Percentiles rank a stretch among this genome's conserved stretches.
Evolutionary conservation across 2,329 filamentous ascomycete genomes (phyloP).

Genomic region (Alternaria sp.): DNA sequence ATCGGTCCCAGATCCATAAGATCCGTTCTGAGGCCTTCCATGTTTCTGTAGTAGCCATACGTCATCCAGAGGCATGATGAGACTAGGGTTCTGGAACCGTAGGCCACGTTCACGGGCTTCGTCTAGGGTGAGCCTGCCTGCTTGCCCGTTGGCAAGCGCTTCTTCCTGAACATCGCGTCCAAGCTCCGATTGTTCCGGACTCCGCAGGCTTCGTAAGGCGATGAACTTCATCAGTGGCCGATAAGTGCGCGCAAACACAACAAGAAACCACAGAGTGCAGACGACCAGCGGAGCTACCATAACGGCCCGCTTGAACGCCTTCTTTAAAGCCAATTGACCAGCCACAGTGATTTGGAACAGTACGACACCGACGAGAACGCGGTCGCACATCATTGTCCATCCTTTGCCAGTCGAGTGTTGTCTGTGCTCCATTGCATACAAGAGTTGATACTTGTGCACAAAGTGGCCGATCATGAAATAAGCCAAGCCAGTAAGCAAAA

Average conservation of each 20-base stretch:
- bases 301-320: slow-evolving; percentile 74
- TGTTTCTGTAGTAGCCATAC: slow-evolving; percentile 65
- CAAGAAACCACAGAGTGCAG: slow-evolving; percentile 86
- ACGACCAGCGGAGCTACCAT: slow-evolving; percentile 78
- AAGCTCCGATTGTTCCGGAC: slow-evolving; percentile 61
- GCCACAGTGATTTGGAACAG: slow-evolving; percentile 93
- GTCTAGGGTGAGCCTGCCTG: slow-evolving; percentile 68
- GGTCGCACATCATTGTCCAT: slow-evolving; percentile 96
- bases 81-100: slow-evolving; percentile 77
- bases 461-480: slow-evolving; percentile 87
- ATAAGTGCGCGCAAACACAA: slow-evolving; percentile 80
- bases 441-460: slow-evolving; percentile 94
- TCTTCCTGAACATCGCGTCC: slow-evolving; percentile 55
- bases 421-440: slow-evolving; percentile 98
- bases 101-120: slow-evolving; percentile 73
- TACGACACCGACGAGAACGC: slow-evolving; percentile 82
- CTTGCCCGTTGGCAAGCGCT: slow-evolving; percentile 17
- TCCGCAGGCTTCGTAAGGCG: slow-evolving; percentile 82
- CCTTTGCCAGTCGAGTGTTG: slow-evolving; percentile 92
- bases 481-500: slow-evolving; percentile 80
- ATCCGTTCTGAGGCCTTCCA: slow-evolving; percentile 30
- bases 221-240: slow-evolving; percentile 92
- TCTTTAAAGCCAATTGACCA: slow-evolving; percentile 78
- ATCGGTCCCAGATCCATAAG: slow-evolving; percentile 27
- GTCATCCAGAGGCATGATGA: slow-evolving; percentile 72